phyloP scores from a whole-genome alignment of 1,139 yeast genomes.

The Lodderomyces metapsilosis region DNA sequence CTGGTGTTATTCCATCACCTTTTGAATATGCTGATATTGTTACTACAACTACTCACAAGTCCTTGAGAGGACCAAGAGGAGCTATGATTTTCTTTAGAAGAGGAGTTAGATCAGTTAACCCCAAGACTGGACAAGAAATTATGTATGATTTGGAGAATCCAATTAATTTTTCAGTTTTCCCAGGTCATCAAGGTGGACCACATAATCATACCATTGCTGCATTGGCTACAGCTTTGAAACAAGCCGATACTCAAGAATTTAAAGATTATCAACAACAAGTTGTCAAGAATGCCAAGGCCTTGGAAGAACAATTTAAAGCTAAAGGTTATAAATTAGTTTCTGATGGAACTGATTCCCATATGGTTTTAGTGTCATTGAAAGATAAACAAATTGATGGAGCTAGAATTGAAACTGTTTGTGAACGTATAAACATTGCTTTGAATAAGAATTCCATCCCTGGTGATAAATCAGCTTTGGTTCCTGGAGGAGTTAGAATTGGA shows the following conservation, averaged over 20 bases:
- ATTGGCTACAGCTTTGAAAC: conserved; percentile 92
- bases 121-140: conserved; percentile 89
- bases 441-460: conserved; percentile 98
- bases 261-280: conserved; percentile 88
- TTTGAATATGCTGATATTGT: conserved; percentile 96
- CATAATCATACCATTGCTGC: conserved; percentile 99
- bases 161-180: conserved; percentile 97
- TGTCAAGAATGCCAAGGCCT: conserved; percentile 80
- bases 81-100: conserved; percentile 98
- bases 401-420: conserved; percentile 92
- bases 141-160: conserved; percentile 89
- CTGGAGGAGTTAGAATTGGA: conserved; percentile 97
- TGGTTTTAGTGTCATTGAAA: conserved; percentile 87
- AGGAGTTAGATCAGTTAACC: conserved; percentile 86
- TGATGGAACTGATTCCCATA: conserved; percentile 94
- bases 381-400: conserved; percentile 96
- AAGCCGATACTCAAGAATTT: conserved; percentile 90
- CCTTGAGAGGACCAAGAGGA: conserved; percentile 98
- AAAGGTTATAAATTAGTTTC: conserved; percentile 84
- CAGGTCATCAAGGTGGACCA: conserved; percentile 99
- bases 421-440: conserved; percentile 90
- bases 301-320: conserved; percentile 69
- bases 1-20: conserved; percentile 95
- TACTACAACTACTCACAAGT: conserved; percentile 97
- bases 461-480: conserved; percentile 95